phyloP scores from a whole-genome alignment of 2,329 filamentous ascomycete genomes.

The Cercospora canescens region DNA sequence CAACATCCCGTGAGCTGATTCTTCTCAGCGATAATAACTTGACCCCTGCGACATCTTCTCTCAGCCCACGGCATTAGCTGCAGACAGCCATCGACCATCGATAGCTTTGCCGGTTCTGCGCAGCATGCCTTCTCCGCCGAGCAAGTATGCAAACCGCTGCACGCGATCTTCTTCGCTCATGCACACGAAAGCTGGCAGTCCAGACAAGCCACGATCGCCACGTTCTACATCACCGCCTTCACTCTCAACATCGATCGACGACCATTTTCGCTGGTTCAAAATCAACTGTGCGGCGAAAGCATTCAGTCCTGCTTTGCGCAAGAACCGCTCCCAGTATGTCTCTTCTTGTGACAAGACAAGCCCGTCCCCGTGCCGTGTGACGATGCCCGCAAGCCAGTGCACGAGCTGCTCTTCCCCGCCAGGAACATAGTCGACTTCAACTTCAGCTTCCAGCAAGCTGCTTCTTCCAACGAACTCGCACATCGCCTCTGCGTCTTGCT shows the following conservation, averaged over 20 bases:
- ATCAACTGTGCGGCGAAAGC: slow-evolving; percentile 69
- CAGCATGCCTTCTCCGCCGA: slow-evolving; percentile 59
- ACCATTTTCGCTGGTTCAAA: slow-evolving; percentile 48
- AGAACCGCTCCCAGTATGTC: slow-evolving; percentile 66
- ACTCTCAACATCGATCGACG: not conserved
- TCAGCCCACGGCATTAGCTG: not conserved
- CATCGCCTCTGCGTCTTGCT: slow-evolving; percentile 35
- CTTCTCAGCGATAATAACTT: not conserved
- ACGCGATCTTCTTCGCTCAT: slow-evolving; percentile 57
- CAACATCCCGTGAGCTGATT: not conserved
- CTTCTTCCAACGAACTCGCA: slow-evolving; percentile 47
- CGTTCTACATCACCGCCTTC: not conserved
- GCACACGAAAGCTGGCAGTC: slow-evolving; percentile 56
- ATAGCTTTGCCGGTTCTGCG: slow-evolving; percentile 52
- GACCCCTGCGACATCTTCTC: not conserved
- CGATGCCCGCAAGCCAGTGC: slow-evolving; percentile 43
- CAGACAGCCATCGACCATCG: slow-evolving; percentile 41
- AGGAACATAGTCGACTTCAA: slow-evolving; percentile 40
- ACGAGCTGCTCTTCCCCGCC: slow-evolving; percentile 45
- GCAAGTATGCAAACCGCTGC: slow-evolving; percentile 50
- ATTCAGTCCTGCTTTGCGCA: slow-evolving; percentile 68
- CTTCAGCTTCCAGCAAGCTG: slow-evolving; percentile 39
- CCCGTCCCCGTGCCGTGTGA: slow-evolving; percentile 41
- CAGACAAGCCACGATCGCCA: slow-evolving; percentile 25
- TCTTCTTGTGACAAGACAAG: slow-evolving; percentile 49